These are phyloP conservation scores for Fusarium napiforme DNA, from an alignment of 2,329 filamentous ascomycete genomes.

Conservation along the genomic window DNA sequence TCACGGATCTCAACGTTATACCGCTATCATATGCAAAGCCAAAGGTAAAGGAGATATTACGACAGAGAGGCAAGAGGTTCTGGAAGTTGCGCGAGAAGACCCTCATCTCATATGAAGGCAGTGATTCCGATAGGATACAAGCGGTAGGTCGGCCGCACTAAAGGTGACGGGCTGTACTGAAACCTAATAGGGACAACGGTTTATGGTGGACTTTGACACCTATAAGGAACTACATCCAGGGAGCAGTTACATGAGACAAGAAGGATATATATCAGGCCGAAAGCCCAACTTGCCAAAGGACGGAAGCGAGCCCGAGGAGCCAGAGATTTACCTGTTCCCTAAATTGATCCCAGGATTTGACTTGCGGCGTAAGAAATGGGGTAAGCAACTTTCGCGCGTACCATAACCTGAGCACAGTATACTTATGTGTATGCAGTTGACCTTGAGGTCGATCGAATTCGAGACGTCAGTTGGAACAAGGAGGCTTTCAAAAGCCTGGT, in stretches of 20 bases:
- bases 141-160: not conserved
- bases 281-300: not conserved
- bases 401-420: too few species aligned
- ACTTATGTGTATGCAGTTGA: not conserved
- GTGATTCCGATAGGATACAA: not conserved
- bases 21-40: not conserved
- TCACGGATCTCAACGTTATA: not conserved
- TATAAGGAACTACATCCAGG: conserved; percentile 11
- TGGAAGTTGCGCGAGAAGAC: not conserved
- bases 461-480: conserved; percentile 1
- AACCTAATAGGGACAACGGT: conserved; percentile 1
- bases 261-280: not conserved
- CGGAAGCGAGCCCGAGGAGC: not conserved
- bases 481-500: not conserved
- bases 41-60: not conserved
- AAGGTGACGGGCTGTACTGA: not conserved
- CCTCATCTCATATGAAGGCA: conserved; percentile 1
- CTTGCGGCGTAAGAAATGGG: conserved; percentile 13
- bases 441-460: not conserved
- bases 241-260: not conserved
- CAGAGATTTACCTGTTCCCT: conserved; percentile 11
- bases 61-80: not conserved
- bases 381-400: not conserved
- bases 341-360: not conserved
- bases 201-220: conserved; percentile 14